These are phyloP conservation scores for Pseudonectria foliicola DNA, from an alignment of 2,329 filamentous ascomycete species.

Conservation along the genomic window DNA sequence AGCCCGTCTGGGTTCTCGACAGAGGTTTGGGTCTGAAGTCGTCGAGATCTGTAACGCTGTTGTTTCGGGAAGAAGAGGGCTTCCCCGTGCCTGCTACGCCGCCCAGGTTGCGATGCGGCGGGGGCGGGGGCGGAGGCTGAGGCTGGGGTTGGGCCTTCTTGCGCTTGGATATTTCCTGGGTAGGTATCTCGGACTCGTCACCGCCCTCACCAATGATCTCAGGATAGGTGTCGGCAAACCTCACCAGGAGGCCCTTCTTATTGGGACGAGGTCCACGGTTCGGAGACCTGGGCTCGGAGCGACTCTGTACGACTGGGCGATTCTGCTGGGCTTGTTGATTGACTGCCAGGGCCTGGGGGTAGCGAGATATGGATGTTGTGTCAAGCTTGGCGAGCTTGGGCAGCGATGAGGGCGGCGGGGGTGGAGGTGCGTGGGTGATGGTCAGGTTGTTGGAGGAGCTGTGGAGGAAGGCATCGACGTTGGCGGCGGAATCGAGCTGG, in stretches of 20 bases:
- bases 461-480: constrained; percentile 54
- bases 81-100: constrained; percentile 7
- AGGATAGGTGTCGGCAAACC: constrained; percentile 64
- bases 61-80: constrained; percentile 9
- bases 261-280: constrained; percentile 38
- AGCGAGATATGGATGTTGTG: constrained; percentile 47
- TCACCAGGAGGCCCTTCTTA: constrained; percentile 65
- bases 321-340: constrained; percentile 37
- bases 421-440: constrained; percentile 43
- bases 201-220: constrained; percentile 87
- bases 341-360: constrained; percentile 46
- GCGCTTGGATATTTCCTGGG: constrained; percentile 60
- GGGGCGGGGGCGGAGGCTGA: constrained; percentile 27
- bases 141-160: constrained; percentile 36
- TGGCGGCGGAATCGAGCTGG: constrained; percentile 31
- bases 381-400: constrained; percentile 50
- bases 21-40: constrained; percentile 49
- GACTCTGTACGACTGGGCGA: constrained; percentile 31
- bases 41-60: constrained; percentile 21
- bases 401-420: constrained; percentile 32
- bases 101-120: constrained; percentile 15
- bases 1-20: constrained; percentile 52
- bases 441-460: constrained; percentile 48
- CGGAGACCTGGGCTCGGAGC: constrained; percentile 36
- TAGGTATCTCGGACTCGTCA: constrained; percentile 71